These are phyloP conservation scores for Pisolithus orientalis DNA, from an alignment of 768 basidiomycete genomes.

Conservation along the genomic window DNA sequence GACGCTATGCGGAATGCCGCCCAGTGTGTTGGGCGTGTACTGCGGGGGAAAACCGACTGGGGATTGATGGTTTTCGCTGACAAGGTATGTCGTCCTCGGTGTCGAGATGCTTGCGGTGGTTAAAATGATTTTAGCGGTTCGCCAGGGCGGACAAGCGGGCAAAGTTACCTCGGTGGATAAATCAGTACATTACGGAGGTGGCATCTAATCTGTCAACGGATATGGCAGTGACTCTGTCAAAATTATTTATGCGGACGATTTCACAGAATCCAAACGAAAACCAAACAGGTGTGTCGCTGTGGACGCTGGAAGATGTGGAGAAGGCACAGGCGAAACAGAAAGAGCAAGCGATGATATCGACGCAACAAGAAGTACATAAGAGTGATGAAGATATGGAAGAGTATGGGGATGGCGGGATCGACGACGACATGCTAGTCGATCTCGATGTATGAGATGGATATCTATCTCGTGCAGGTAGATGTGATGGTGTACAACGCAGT, in stretches of 20 bases:
- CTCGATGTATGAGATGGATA: constrained; percentile 35
- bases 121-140: constrained; percentile 57
- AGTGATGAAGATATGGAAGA: constrained; percentile 35
- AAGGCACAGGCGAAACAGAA: constrained; percentile 79
- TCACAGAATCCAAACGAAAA: constrained; percentile 97
- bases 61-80: constrained; percentile 99
- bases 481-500: too few relatives aligned
- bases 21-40: constrained; percentile 95
- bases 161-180: constrained; percentile 97
- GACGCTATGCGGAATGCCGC: constrained; percentile 99
- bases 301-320: constrained; percentile 90
- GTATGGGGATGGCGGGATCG: constrained; percentile 61
- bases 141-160: constrained; percentile 90
- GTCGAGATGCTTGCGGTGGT: neutral
- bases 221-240: constrained; percentile 91
- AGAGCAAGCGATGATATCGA: constrained; percentile 50
- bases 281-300: constrained; percentile 88
- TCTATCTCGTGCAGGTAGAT: constrained; percentile 6
- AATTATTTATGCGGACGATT: constrained; percentile 97
- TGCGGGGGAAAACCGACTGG: constrained; percentile 99
- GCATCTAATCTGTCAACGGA: constrained; percentile 97
- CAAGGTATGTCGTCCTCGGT: constrained; percentile 53
- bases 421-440: constrained; percentile 55
- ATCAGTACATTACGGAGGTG: constrained; percentile 98
- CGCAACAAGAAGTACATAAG: constrained; percentile 28